Evolutionary conservation across 352 stramenopile genomes (phyloP).

Genomic region (Globisporangium megalacanthum): DNA sequence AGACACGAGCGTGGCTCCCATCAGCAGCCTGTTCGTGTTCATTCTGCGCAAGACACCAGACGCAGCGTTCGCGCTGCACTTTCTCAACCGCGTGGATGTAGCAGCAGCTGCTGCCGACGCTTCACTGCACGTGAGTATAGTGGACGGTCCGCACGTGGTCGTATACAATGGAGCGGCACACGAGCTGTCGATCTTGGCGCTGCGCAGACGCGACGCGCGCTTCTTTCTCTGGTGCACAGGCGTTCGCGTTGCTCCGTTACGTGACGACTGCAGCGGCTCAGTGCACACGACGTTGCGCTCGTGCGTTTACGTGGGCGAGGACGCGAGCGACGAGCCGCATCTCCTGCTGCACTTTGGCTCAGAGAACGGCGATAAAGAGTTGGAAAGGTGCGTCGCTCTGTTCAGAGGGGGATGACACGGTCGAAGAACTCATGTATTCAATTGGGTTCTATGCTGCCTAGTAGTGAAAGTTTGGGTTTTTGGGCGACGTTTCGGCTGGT

Average conservation of each 20-base stretch:
- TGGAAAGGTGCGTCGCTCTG: not conserved
- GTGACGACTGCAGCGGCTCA: not conserved
- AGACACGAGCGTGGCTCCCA: not conserved
- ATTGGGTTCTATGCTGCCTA: not conserved
- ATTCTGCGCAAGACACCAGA: not conserved
- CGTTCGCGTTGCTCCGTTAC: not conserved
- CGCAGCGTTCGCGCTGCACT: constrained; percentile 3
- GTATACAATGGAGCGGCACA: constrained; percentile 15
- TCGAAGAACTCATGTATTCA: not conserved
- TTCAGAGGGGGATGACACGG: not conserved
- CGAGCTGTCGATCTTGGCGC: constrained; percentile 16
- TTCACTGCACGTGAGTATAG: constrained; percentile 22
- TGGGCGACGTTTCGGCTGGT: too few species aligned
- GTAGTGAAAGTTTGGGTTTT: too few species aligned
- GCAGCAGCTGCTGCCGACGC: not conserved
- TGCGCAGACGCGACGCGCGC: constrained; percentile 12
- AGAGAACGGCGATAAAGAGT: not conserved
- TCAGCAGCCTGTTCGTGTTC: constrained; percentile 10
- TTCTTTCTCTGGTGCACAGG: constrained; percentile 22
- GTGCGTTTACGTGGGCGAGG: constrained; percentile 5
- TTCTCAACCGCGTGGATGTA: constrained; percentile 14
- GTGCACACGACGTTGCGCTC: constrained; percentile 1
- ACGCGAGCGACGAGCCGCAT: constrained; percentile 9
- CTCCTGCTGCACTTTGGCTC: constrained; percentile 10
- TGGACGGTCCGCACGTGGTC: constrained; percentile 31